Base-by-base conservation (phyloP, 2,329 filamentous ascomycete species). In the Xylariaceae sp. region DNA sequence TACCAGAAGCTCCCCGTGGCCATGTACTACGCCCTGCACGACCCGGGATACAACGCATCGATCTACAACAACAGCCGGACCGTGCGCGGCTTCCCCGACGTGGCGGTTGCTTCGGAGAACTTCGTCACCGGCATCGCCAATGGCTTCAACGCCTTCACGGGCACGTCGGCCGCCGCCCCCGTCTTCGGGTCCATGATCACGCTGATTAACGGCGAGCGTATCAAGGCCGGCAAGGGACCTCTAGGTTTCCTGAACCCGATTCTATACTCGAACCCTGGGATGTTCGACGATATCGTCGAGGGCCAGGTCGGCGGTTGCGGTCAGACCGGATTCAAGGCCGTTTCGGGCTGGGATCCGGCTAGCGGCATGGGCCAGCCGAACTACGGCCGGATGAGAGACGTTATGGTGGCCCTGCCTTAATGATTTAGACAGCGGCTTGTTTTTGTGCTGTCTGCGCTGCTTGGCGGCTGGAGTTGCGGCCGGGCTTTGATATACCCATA, bases 41-140 rank as follows among this genome's bases (percentile, higher is more conserved):
- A 61, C 19, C 66, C 66, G 16, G 58, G 60, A 15, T 61, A 66
- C 45, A 66, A 63, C 46, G 51, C 51, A 4, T 59, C 54, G 15
- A 36, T 46, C 12, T 55, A 55, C 40, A 55, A 55, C 40, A 52
- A 52, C 32, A 51, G 42, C 37, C 49, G 46, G 29, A n/a, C 22
- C n/a, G 63, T 59, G 1, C 61, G 65, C 16, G 66, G 63, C 1
- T 66, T 56, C 34, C 65, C 65, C 0, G 65, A 68, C 37, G 62
- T 68, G 26, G 51, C 61, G 5, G 65, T 61, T 7, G 56, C 65
- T 12, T 62, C 61, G 15, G 60, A 60, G 34, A 64, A 65, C 34
- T 47, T 49, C 37, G 53, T 65, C 9, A 57, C 63, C 3, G 63
- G 60, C 47, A 50, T 59, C 21, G 49, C 50, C 3, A 63, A 62